phyloP scores from a whole-genome alignment of 1,139 yeast genomes.

The Kodamaea anthophila region DNA sequence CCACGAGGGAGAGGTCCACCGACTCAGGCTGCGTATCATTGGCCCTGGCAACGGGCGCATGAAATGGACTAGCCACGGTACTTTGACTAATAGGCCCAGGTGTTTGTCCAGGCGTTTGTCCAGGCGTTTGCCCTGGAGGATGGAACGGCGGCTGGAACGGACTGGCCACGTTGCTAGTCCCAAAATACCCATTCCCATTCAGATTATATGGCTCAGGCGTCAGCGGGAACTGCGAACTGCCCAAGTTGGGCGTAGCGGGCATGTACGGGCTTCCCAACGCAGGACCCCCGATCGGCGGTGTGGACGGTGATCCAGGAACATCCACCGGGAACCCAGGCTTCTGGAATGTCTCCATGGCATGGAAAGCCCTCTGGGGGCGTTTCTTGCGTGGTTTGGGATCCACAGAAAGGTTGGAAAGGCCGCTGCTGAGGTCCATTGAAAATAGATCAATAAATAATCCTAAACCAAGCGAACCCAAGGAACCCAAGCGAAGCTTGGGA shows the following conservation, averaged over 20 bases:
- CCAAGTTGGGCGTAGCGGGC: neutral
- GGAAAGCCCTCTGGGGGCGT: conserved; percentile 43
- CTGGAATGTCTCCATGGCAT: conserved; percentile 13
- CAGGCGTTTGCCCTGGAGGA: neutral
- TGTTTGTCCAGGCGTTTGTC: neutral
- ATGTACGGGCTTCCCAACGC: conserved; percentile 1
- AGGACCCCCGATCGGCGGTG: conserved; percentile 8
- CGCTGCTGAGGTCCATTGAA: conserved; percentile 3
- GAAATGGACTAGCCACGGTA: too few relatives aligned
- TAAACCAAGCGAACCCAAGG: too few relatives aligned
- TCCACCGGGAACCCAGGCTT: neutral
- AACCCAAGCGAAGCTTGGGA: too few relatives aligned
- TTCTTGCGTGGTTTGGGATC: conserved; percentile 25
- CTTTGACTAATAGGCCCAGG: neutral
- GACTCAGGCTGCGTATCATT: neutral
- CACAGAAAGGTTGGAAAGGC: conserved; percentile 6
- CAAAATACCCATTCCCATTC: neutral
- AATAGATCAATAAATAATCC: too few relatives aligned
- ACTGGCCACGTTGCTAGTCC: neutral
- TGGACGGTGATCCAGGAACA: conserved; percentile 6
- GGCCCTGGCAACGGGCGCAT: neutral
- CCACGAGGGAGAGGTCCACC: conserved; percentile 43
- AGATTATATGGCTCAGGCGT: too few relatives aligned
- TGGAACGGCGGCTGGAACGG: neutral
- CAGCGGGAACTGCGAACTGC: neutral